Evolutionary conservation across 2,329 filamentous ascomycete species (phyloP), one percentile per base, ranked within the genome.

Genomic region (Pseudopyricularia cyperi): DNA sequence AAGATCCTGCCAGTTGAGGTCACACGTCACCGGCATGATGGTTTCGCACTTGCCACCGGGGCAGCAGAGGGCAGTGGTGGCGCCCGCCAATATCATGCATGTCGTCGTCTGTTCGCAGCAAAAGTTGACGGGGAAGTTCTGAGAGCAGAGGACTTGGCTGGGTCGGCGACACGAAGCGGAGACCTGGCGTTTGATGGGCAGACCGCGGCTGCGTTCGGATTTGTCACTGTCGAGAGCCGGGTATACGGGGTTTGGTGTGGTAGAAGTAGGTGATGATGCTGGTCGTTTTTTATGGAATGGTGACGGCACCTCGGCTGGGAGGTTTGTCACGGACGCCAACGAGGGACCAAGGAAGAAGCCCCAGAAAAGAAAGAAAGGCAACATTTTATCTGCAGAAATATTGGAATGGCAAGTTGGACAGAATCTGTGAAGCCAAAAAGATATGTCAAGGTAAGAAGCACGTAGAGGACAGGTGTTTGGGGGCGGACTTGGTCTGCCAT

Each of bases 61-160:
- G 62, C 86, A 90, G 69, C 86, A 90, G 48, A 89, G 69, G n/a
- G 83, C 74, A 0, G 84, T 86, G 5, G 82, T 83, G 46, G 72
- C 68, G 17, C 70, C 77, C 12, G 82, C 82, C 46, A 89, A 73
- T 2, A 73, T 60, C 42, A 79, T 68, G 66, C 86, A 90, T 3
- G 63, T 71, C 7, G 72, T 68, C 22, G 63, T 66, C 26, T 66
- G 55, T 3, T 74, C 66, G 61, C 86, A 90, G 70, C 85, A 89
- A 63, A 89, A 87, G 19, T 9, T 14, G 34, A 37, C 5, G 12
- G 48, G 22, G 32, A 35, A 49, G 15, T 35, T 26, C 15, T 14
- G 48, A 11, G 48, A 49, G 22, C 48, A 49, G 15, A 35, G 48
- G 11, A 19, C 22, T 17, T 44, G 39, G 7, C 39, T 22, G 14